Base-by-base conservation (phyloP, 257 asterid species). In the Primulina tabacum region DNA sequence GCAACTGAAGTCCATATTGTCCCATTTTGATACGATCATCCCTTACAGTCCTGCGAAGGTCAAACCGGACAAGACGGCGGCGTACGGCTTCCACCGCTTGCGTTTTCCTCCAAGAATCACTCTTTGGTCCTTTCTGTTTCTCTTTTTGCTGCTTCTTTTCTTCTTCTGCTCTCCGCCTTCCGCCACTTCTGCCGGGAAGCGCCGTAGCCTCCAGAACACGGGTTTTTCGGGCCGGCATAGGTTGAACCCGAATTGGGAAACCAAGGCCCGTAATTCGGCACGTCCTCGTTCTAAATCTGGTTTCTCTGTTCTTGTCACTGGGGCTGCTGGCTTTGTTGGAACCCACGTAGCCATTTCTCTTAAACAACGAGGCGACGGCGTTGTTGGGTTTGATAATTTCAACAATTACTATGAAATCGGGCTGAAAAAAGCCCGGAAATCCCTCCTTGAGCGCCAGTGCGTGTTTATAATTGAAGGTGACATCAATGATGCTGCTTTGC, bases 291-390 rank as follows among this genome's bases (percentile, higher is more conserved):
- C 87, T 8, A 77, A 78, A 37, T 7, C 78, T 6, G 91, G 91
- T 5, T 60, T 83, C 61, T 78, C 88, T 1, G 88, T 90, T 24
- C 83, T 90, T 0, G 97, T 90, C 37, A 90, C 97, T 18, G 97
- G 97, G 69, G 97, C 97, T 21, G 92, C 89, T 0, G 95, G 97
- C 0, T 90, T 90, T 71, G 95, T 90, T 8, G 97, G 97, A 6
- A 64, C 83, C 73, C 97, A 90, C 33, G 93, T 83, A 58, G 82
- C 95, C 0, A 34, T 78, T n/a, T 79, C 86, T 3, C 76, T 90
- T 8, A 88, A 87, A 71, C 77, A 79, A 0, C 88, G 95, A 0
- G 97, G 97, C 2, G 95, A 90, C 17, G 97, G 97, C 11, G 95
- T 90, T 2, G 84, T 90, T 4, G 97, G 97, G 56, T 78, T 90